Evolutionary conservation across 768 basidiomycete genomes (phyloP), one percentile per base, ranked within the genome.

Genomic region (Aureoboletus auriporus): DNA sequence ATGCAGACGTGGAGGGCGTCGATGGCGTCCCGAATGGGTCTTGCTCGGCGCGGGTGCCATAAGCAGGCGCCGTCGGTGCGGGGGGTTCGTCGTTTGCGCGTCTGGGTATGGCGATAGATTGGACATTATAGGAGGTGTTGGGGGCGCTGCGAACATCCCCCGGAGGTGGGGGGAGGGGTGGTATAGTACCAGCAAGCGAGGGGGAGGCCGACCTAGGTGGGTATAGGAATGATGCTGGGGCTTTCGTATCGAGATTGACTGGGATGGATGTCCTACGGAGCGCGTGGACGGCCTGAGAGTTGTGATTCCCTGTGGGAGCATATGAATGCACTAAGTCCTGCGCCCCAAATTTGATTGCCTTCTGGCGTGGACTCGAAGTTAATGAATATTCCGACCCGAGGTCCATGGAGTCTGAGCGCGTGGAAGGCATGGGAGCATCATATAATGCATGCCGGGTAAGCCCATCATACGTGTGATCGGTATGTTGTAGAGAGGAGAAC

Each of bases 381-480:
- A 27, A 51, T 5, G 31, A 13, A 33, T 33, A 1, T 43, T 70
- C 52, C 13, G 72, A 70, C 10, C 70, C 69, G 4, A 71, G 67
- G 23, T 79, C 76, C 27, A 28, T 67, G 61, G 51, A 75, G 69
- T 52, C 67, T 52, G 26, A 60, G 46, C 34, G 63, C 6, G 40
- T 29, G 5, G 49, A 42, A 28, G 88, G 86, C 61, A 96, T 78
- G 3, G 94, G 94, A 10, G 85, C 80, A 62, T 97, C 94, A 62
- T 91, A 93, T 6, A 97, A 75, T 56, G 93, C 86, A 61, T 91
- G 92, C 17, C 93, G 75, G 54, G 80, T 77, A 57, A 94, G 60
- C 30, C 82, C 80, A 7, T 69, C 62, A 66, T 46, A 79, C 49
- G n/a, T 11, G n/a, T 65, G 59, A 39, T 74, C 74, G 4, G 54